Base-by-base conservation (phyloP, 257 asterid genomes). In the Capsicum chinense region DNA sequence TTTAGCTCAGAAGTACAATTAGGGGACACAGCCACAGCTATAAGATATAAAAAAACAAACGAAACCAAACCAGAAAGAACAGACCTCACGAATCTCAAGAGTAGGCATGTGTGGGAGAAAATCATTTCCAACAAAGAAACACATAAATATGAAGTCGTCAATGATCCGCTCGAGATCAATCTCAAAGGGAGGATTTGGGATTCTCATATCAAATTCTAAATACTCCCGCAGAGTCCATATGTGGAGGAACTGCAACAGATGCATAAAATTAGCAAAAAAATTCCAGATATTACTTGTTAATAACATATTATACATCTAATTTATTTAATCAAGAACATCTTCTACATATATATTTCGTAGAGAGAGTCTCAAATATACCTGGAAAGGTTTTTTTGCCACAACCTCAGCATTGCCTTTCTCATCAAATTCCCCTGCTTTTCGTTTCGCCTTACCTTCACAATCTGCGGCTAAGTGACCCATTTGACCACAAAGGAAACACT, bases 401-500 rank as follows among this genome's bases (percentile, higher is more conserved):
- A 85, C 87, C 73, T 90, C 97, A 19, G 90, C 92, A 74, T 92
- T 92, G 82, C 94, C 93, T 91, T 95, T 95, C 91, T 95, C 99
- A 89, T 95, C 99, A 88, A 94, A 94, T 80, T 93, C 97, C 84
- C 99, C 99, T 26, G 97, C 94, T 89, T 95, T 95, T 82, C 98
- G 92, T 90, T 97, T 97, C 37, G 94, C 91, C 91, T 97, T 97
- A 71, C 99, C 98, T 89, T 97, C 91, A 64, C 98, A 97, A 33
- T 86, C 85, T 81, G 98, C 97, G 78, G 98, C 99, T 76, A 93
- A 83, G 89, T 97, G 99, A 69, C 99, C 99, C 90, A 97, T 83
- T 92, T 97, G 98, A 89, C 99, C 99, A 85, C 99, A 96, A 73
- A 96, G 83, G 87, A 96, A 96, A 83, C 99, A 96, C 89, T 96